Evolutionary conservation across 257 asterid species (phyloP).

Genomic region (Prunella vulgaris): DNA sequence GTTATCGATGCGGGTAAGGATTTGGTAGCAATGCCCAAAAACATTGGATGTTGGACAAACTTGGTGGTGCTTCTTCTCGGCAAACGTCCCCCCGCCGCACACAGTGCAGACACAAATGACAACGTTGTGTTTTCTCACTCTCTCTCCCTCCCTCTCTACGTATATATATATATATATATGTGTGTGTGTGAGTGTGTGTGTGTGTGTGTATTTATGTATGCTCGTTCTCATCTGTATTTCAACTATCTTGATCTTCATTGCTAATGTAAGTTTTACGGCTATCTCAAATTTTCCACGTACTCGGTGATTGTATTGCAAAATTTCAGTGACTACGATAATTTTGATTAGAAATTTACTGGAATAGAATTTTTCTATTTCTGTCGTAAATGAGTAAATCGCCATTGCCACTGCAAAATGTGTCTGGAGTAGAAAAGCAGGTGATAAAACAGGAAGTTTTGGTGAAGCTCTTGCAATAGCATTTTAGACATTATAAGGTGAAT

Average conservation of each 20-base stretch:
- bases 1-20: too few species aligned
- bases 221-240: not conserved
- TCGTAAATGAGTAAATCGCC: slow-evolving; percentile 64
- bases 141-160: too few species aligned
- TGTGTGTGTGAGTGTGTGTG: too few species aligned
- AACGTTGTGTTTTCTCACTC: too few species aligned
- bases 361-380: not conserved
- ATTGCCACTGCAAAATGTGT: slow-evolving; percentile 56
- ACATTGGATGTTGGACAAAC: too few species aligned
- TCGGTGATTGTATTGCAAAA: not conserved
- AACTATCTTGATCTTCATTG: not conserved
- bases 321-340: not conserved
- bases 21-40: too few species aligned
- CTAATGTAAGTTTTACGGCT: not conserved
- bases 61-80: too few species aligned
- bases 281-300: not conserved
- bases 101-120: too few species aligned
- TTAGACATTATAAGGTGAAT: slow-evolving; percentile 90
- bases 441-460: slow-evolving; percentile 73
- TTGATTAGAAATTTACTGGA: not conserved
- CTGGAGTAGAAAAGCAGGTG: slow-evolving; percentile 49
- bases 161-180: too few species aligned
- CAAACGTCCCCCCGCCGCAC: too few species aligned
- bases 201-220: not conserved
- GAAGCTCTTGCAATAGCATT: slow-evolving; percentile 94